Percentiles rank a stretch among this genome's conserved stretches.
phyloP scores from a whole-genome alignment of 768 basidiomycete genomes.

The Solioccasus polychromus region DNA sequence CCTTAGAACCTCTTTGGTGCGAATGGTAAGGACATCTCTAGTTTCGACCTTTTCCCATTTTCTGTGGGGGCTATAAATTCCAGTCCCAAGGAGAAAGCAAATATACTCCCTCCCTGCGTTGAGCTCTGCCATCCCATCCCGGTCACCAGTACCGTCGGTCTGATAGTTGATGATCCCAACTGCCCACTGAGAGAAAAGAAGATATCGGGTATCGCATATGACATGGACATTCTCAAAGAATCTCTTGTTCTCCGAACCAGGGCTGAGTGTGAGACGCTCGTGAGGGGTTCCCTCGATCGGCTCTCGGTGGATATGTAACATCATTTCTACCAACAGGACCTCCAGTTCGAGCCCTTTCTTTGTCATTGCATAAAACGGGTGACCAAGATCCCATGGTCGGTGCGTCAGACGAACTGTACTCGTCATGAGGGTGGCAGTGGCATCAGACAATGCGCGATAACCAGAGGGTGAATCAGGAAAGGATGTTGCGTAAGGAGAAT shows the following conservation, averaged over 20 bases:
- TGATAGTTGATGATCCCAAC: conserved; percentile 24
- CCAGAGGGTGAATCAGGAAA: conserved; percentile 21
- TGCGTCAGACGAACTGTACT: background rate
- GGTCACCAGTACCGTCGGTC: conserved; percentile 15
- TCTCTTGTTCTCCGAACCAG: conserved; percentile 9
- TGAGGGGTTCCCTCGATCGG: conserved; percentile 4
- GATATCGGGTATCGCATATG: conserved; percentile 15
- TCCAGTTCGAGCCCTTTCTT: conserved; percentile 21
- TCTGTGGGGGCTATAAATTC: conserved; percentile 17
- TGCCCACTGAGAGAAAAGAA: conserved; percentile 24
- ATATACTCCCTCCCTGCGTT: conserved; percentile 14
- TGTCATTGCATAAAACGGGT: conserved; percentile 22
- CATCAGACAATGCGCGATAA: conserved; percentile 9
- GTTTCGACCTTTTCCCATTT: conserved; percentile 23
- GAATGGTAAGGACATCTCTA: conserved; percentile 14
- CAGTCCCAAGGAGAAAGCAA: conserved; percentile 21
- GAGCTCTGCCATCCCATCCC: conserved; percentile 11
- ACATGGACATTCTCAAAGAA: conserved; percentile 17
- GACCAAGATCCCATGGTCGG: conserved; percentile 14
- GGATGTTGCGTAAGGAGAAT: conserved; percentile 15
- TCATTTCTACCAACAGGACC: conserved; percentile 23
- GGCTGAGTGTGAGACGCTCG: conserved; percentile 15
- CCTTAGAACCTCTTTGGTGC: conserved; percentile 16
- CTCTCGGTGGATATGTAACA: conserved; percentile 17
- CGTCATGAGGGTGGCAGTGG: background rate